These are phyloP conservation scores for Saccharomyces paradoxus DNA, from an alignment of 805 yeast species.

Conservation along the genomic window DNA sequence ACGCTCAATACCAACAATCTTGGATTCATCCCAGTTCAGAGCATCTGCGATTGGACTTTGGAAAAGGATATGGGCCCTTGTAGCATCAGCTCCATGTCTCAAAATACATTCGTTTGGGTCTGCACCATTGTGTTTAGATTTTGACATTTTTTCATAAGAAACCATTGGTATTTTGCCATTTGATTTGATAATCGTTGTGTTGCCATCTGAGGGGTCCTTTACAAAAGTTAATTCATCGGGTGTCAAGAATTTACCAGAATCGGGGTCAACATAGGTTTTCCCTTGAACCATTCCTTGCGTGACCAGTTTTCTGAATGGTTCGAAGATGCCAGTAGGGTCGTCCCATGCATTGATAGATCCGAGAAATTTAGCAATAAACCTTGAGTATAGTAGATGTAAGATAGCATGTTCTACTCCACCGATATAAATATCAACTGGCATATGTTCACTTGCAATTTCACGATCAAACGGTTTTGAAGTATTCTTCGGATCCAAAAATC, in stretches of 20 bases:
- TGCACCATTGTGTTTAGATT: conserved; percentile 90
- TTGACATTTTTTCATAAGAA: conserved; percentile 88
- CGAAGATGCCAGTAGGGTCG: conserved; percentile 51
- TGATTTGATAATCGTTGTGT: conserved; percentile 35
- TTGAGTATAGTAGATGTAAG: conserved; percentile 74
- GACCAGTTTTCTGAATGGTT: conserved; percentile 71
- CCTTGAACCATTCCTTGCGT: conserved; percentile 99
- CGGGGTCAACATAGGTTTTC: conserved; percentile 66
- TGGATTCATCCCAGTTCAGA: conserved; percentile 82
- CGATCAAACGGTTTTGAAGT: conserved; percentile 42
- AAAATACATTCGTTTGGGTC: conserved; percentile 74
- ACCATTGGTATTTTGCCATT: conserved; percentile 47
- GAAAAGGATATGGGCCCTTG: conserved; percentile 85
- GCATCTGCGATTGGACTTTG: conserved; percentile 83
- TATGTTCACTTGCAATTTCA: conserved; percentile 39
- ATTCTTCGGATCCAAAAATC: conserved; percentile 74
- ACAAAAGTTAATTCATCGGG: conserved; percentile 60
- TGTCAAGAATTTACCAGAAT: conserved; percentile 63
- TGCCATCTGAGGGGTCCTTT: conserved; percentile 30
- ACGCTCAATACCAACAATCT: conserved; percentile 78
- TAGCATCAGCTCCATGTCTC: conserved; percentile 85
- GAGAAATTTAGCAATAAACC: conserved; percentile 79
- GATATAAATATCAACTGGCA: conserved; percentile 86
- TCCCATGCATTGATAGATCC: conserved; percentile 61
- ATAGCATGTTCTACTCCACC: conserved; percentile 98